A percentile compares a stretch with the other conserved stretches of the same genome.
These are phyloP conservation scores for Rhododendron henanense DNA, from an alignment of 148 eudicot genomes.

Conservation along the genomic window DNA sequence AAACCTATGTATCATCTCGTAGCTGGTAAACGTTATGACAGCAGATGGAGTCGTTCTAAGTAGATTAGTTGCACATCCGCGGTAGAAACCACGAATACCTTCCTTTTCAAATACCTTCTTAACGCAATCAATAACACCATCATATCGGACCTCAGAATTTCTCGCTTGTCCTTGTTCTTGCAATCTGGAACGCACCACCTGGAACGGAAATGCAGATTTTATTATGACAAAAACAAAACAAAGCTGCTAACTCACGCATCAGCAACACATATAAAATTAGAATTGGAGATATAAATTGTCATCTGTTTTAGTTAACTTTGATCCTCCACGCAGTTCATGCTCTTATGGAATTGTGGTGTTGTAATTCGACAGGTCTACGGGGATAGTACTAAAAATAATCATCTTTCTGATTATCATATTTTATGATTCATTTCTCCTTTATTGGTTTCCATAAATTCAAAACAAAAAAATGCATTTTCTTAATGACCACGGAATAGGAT, in stretches of 20 bases:
- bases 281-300: neutral
- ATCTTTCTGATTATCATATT: neutral
- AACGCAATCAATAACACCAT: slow-evolving; percentile 72
- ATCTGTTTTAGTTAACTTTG: neutral
- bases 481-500: neutral
- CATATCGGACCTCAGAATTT: slow-evolving; percentile 44
- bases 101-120: slow-evolving; percentile 34
- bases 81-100: slow-evolving; percentile 75
- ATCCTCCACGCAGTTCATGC: neutral
- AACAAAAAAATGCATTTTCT: neutral
- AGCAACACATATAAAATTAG: neutral
- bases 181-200: slow-evolving; percentile 89
- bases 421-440: neutral
- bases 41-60: slow-evolving; percentile 85
- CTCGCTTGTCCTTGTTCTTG: slow-evolving; percentile 87
- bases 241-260: neutral
- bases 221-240: neutral
- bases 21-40: slow-evolving; percentile 89
- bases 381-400: neutral
- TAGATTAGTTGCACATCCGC: slow-evolving; percentile 93
- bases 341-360: neutral
- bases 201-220: neutral
- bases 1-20: slow-evolving; percentile 75
- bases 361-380: neutral
- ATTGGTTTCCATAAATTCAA: neutral